Conservation (phyloP, 1,284 basidiomycete genomes). For the Sporisorium scitamineum region DNA sequence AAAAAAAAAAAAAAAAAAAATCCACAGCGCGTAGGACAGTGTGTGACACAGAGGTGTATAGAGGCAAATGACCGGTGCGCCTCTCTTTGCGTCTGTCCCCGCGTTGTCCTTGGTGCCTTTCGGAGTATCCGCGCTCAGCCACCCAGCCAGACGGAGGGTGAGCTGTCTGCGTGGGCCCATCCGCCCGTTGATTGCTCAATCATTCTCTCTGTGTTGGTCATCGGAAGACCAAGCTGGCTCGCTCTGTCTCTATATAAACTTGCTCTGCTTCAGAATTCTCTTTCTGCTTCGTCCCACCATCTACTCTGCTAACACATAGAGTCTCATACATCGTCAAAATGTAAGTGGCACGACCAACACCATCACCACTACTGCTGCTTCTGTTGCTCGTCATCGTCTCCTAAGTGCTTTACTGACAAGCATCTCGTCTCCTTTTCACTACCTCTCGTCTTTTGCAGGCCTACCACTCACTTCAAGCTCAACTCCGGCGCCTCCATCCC, state of each 20-base stretch:
- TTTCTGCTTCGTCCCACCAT: conserved; percentile 14
- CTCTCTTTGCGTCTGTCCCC: not conserved
- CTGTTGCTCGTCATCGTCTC: not conserved
- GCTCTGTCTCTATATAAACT: conserved; percentile 19
- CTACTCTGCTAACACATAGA: not conserved
- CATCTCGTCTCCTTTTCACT: no score
- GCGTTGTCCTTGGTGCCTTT: not conserved
- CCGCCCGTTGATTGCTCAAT: no score
- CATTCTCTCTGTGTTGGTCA: not conserved
- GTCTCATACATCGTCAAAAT: conserved; percentile 16
- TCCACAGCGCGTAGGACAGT: not conserved
- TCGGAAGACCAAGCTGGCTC: no score
- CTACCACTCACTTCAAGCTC: conserved; percentile 53
- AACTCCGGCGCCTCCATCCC: conserved; percentile 58
- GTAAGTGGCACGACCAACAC: conserved; percentile 16
- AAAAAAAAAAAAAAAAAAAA: not conserved
- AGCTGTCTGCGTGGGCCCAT: no score
- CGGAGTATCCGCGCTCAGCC: not conserved
- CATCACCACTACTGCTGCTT: not conserved
- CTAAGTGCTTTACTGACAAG: not conserved
- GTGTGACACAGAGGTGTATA: conserved; percentile 12
- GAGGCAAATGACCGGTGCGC: not conserved
- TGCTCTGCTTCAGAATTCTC: no score
- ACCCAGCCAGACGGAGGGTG: no score
- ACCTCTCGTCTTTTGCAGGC: conserved; percentile 14